These are phyloP conservation scores for Entomortierella chlamydospora DNA, from an alignment of 192 early-diverging fungal species.

Conservation along the genomic window DNA sequence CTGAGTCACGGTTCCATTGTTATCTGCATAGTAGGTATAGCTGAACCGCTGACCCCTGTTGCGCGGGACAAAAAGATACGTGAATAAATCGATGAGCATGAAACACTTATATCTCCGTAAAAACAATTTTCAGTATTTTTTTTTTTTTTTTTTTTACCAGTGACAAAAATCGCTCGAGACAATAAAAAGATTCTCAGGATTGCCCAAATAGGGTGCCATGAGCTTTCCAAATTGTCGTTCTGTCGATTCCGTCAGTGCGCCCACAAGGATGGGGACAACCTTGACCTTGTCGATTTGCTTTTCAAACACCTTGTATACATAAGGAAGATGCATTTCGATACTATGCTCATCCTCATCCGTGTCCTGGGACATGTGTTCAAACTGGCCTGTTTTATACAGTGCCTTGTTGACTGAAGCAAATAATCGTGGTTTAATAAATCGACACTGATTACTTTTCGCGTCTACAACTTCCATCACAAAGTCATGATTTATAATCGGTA, in stretches of 20 bases:
- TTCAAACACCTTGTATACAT: slow-evolving; percentile 85
- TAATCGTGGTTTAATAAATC: not conserved
- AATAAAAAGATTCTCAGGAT: slow-evolving; percentile 84
- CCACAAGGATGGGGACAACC: slow-evolving; percentile 94
- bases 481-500: not conserved
- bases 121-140: slow-evolving; percentile 2
- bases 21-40: slow-evolving; percentile 75
- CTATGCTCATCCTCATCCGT: slow-evolving; percentile 96
- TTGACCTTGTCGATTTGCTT: slow-evolving; percentile 64
- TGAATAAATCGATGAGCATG: not conserved
- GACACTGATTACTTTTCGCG: no score
- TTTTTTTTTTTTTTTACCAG: slow-evolving; percentile 66
- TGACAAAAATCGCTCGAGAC: slow-evolving; percentile 99
- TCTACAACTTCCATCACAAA: no score
- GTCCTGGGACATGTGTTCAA: slow-evolving; percentile 70
- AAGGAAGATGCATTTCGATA: slow-evolving; percentile 98
- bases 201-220: slow-evolving; percentile 78
- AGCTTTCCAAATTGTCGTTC: slow-evolving; percentile 79
- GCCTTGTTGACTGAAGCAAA: slow-evolving; percentile 66
- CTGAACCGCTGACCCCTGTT: slow-evolving; percentile 83
- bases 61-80: not conserved
- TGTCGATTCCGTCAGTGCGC: slow-evolving; percentile 67
- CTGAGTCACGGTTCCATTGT: slow-evolving; percentile 16
- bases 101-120: not conserved
- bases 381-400: slow-evolving; percentile 72